phyloP scores from a whole-genome alignment of 805 yeast species.

The Osmozyma mogii region DNA sequence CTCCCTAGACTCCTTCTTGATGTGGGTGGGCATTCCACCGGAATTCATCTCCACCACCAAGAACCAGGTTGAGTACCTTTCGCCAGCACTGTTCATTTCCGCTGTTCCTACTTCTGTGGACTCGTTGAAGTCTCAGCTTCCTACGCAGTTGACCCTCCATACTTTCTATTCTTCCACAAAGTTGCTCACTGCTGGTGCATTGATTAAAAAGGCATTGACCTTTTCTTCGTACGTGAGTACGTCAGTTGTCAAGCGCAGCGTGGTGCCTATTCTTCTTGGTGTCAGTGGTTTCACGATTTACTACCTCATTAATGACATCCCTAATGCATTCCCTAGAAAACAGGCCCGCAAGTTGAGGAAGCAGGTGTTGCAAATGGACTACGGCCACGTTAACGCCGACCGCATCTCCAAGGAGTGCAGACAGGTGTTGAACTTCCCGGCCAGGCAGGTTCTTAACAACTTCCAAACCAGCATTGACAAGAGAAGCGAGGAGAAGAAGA shows the following conservation, averaged over 20 bases:
- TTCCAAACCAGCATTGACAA: slow-evolving; percentile 62
- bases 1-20: slow-evolving; percentile 49
- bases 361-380: slow-evolving; percentile 62
- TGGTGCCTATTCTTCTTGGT: slow-evolving; percentile 45
- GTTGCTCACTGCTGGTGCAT: slow-evolving; percentile 34
- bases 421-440: slow-evolving; percentile 72
- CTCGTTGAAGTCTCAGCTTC: slow-evolving; percentile 23
- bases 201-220: slow-evolving; percentile 29
- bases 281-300: slow-evolving; percentile 47
- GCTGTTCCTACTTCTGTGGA: slow-evolving; percentile 22
- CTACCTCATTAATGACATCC: slow-evolving; percentile 72
- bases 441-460: slow-evolving; percentile 68
- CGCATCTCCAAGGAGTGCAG: slow-evolving; percentile 78
- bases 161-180: slow-evolving; percentile 33
- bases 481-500: slow-evolving; percentile 49
- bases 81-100: slow-evolving; percentile 25
- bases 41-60: slow-evolving; percentile 19
- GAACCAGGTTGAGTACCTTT: slow-evolving; percentile 22
- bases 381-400: slow-evolving; percentile 67
- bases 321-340: slow-evolving; percentile 81
- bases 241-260: slow-evolving; percentile 37
- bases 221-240: slow-evolving; percentile 29
- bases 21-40: slow-evolving; percentile 35
- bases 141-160: slow-evolving; percentile 33
- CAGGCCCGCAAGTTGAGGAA: slow-evolving; percentile 62